Evolutionary conservation across 2,329 filamentous ascomycete species (phyloP).

Genomic region (Exserohilum turcica): DNA sequence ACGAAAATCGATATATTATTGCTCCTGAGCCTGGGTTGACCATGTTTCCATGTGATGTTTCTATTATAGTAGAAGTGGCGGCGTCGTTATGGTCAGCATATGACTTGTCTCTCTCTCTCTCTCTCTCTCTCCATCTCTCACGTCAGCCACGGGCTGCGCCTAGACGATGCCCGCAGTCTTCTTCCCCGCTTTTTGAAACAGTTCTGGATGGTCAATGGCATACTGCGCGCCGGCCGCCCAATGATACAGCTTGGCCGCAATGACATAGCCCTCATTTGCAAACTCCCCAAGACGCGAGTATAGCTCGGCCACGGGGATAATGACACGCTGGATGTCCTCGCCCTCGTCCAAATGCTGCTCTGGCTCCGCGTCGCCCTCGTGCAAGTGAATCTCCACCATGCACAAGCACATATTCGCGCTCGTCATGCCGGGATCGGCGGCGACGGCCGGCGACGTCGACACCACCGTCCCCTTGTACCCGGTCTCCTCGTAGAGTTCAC

Average conservation of each 20-base stretch:
- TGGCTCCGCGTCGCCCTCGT: slow-evolving; percentile 26
- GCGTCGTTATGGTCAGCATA: no score
- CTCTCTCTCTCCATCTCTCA: no score
- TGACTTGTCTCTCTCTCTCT: no score
- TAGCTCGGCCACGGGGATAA: slow-evolving; percentile 30
- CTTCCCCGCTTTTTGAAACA: slow-evolving; percentile 21
- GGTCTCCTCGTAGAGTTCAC: slow-evolving; percentile 67
- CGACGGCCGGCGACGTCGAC: slow-evolving; percentile 22
- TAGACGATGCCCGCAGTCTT: background rate
- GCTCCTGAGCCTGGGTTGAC: background rate
- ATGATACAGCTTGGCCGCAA: slow-evolving; percentile 38
- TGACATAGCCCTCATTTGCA: slow-evolving; percentile 31
- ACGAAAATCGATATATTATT: slow-evolving; percentile 6
- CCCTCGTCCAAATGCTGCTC: slow-evolving; percentile 39
- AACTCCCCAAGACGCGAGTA: slow-evolving; percentile 30
- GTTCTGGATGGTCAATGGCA: slow-evolving; percentile 31
- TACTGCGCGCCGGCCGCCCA: slow-evolving; percentile 36
- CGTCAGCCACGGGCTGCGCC: no score
- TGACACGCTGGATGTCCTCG: slow-evolving; percentile 36
- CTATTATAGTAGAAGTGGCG: no score
- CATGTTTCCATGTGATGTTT: background rate
- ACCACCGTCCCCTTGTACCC: slow-evolving; percentile 59
- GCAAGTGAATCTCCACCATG: slow-evolving; percentile 33
- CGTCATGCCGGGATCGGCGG: slow-evolving; percentile 37
- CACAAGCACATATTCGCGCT: slow-evolving; percentile 33